Base-by-base conservation (phyloP, 352 stramenopile species). In the Globisporangium spinosum region DNA sequence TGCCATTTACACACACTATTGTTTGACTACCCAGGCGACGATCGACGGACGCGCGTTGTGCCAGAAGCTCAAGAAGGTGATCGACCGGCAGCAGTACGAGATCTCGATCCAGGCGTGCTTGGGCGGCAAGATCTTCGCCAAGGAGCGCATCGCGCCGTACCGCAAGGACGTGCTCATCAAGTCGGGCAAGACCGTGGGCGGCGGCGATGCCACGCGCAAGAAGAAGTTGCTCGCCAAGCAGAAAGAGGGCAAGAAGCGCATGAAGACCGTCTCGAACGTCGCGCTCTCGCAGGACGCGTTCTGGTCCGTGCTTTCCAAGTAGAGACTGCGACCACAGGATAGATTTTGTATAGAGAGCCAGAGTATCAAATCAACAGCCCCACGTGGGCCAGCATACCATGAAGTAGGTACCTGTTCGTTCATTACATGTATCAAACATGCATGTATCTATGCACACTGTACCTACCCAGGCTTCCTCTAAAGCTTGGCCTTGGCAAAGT, bases 211-310 rank as follows among this genome's bases (percentile, higher is more conserved):
- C 51, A 98, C 95, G 57, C 83, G 98, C 58, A 99, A 99, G 78
- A 98, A 98, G 70, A 99, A 99, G 72, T 83, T 99, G 34, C 76
- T 99, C 13, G 97, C 99, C 70, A 99, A 99, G 80, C 98, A 99
- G 77, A 99, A 99, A 76, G 82, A 97, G 64, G 98, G 98, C 68
- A 99, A 99, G 84, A 97, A 98, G 67, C 93, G 94, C 64, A 96
- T 98, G 80, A 98, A 99, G 80, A 97, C 93, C 15, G 89, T 98
- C 55, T 94, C 97, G 8, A 98, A 98, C 68, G 97, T 99, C 3
- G 83, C 96, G 70, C 83, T 99, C 47, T 98, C 90, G 58, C 98
- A 99, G 77, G 97, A 97, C 63, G 97, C 97, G 20, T 99, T 99
- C 76, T 98, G 98, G 91, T 98, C 97, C 27, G 97, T 99, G 59